Evolutionary conservation across 768 basidiomycete genomes (phyloP).

Genomic region (Auriscalpium vulgare): DNA sequence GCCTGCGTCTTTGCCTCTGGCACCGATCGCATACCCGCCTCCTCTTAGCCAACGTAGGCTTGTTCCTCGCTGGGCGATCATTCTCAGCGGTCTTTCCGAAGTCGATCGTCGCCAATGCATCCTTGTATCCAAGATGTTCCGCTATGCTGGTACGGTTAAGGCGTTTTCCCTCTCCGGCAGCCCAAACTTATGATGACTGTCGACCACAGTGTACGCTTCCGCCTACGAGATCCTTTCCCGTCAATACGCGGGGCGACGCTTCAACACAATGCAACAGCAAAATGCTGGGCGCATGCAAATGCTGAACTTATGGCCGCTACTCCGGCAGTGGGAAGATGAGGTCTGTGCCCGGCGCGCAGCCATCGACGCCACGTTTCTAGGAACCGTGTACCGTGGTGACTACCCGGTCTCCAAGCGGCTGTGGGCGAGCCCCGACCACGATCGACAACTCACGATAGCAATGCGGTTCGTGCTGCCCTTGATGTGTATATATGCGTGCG

Average conservation of each 20-base stretch:
- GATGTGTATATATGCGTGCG: not conserved
- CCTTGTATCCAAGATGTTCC: constrained; percentile 52
- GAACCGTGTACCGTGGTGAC: constrained; percentile 24
- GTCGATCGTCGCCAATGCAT: constrained; percentile 37
- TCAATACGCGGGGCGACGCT: constrained; percentile 43
- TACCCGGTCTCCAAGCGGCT: constrained; percentile 35
- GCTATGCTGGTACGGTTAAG: constrained; percentile 47
- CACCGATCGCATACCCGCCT: constrained; percentile 47
- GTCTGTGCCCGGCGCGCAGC: constrained; percentile 23
- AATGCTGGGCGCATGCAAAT: constrained; percentile 31
- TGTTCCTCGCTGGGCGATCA: constrained; percentile 43
- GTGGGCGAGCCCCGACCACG: constrained; percentile 55
- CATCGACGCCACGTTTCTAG: constrained; percentile 48
- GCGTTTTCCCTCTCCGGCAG: not conserved
- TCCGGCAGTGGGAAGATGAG: constrained; percentile 43
- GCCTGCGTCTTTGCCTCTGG: constrained; percentile 20
- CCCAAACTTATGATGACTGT: not conserved
- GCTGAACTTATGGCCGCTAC: constrained; percentile 70
- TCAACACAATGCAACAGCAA: constrained; percentile 29
- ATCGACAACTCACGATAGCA: constrained; percentile 47
- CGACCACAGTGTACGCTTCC: constrained; percentile 50
- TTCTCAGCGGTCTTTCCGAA: constrained; percentile 40
- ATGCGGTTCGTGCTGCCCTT: constrained; percentile 34
- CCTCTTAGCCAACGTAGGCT: constrained; percentile 48
- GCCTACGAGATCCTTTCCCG: constrained; percentile 40